Conservation (phyloP, 495 filamentous ascomycete genomes). For the Glarea lozoyensis region DNA sequence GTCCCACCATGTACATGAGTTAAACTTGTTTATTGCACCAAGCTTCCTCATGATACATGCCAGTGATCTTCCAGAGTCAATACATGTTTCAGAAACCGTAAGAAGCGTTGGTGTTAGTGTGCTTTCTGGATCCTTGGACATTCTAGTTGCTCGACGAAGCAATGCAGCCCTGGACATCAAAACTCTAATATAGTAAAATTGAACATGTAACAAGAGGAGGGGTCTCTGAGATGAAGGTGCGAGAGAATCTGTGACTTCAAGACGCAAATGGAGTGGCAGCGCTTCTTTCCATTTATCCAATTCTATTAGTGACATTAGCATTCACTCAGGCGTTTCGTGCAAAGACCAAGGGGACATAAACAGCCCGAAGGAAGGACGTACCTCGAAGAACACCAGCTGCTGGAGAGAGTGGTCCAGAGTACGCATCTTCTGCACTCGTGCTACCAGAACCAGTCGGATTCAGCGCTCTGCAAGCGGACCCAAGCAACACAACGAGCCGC, state of each 20-base stretch:
- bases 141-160: slow-evolving; percentile 17
- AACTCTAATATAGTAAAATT: slow-evolving; percentile 20
- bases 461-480: slow-evolving; percentile 19
- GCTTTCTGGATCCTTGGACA: slow-evolving; percentile 11
- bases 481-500: slow-evolving; percentile 18
- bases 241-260: slow-evolving; percentile 16
- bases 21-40: slow-evolving; percentile 16
- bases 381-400: slow-evolving; percentile 21
- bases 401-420: slow-evolving; percentile 21
- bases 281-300: slow-evolving; percentile 22
- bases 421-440: slow-evolving; percentile 15
- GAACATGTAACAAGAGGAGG: slow-evolving; percentile 20
- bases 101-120: slow-evolving; percentile 10
- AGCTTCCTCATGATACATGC: slow-evolving; percentile 15
- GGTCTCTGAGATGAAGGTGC: slow-evolving; percentile 19
- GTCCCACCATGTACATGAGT: slow-evolving; percentile 22
- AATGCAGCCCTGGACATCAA: slow-evolving; percentile 19
- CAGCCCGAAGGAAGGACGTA: no score
- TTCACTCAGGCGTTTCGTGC: no score
- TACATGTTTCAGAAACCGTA: slow-evolving; percentile 14
- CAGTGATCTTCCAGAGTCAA: slow-evolving; percentile 16
- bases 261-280: slow-evolving; percentile 21
- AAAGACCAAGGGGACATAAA: no score
- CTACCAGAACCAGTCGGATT: slow-evolving; percentile 11
- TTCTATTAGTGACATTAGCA: no score